These are phyloP conservation scores for Penicillium sp. DNA, from an alignment of 2,329 filamentous ascomycete genomes.

Conservation along the genomic window DNA sequence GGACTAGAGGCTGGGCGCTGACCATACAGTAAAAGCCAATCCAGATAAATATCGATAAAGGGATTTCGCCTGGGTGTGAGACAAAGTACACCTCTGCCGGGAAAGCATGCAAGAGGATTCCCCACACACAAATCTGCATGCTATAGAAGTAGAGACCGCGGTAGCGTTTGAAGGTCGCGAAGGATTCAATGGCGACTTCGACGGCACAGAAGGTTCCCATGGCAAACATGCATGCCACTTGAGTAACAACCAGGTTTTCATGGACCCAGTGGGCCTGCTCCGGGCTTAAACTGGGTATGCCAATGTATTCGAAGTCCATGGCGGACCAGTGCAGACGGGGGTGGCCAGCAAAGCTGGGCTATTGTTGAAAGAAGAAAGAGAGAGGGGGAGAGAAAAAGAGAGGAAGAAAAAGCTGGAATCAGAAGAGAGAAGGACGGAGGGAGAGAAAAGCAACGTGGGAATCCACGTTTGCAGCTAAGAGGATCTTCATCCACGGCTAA, in stretches of 20 bases:
- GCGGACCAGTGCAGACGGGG: background rate
- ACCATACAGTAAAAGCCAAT: slow-evolving; percentile 49
- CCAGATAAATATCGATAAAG: slow-evolving; percentile 13
- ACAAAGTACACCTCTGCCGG: slow-evolving; percentile 31
- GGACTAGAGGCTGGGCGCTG: slow-evolving; percentile 48
- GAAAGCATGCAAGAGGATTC: slow-evolving; percentile 42
- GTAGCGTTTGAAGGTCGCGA: slow-evolving; percentile 47
- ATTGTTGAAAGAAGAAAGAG: background rate
- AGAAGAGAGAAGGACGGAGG: background rate
- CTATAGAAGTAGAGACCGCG: slow-evolving; percentile 52
- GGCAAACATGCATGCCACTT: slow-evolving; percentile 16
- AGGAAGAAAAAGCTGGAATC: background rate
- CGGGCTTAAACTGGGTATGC: slow-evolving; percentile 6
- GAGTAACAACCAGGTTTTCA: slow-evolving; percentile 7
- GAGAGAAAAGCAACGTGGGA: too few relatives aligned
- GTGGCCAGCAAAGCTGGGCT: background rate
- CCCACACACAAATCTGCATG: slow-evolving; percentile 42
- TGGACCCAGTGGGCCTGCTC: slow-evolving; percentile 3
- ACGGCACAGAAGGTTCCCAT: slow-evolving; percentile 43
- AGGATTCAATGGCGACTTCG: slow-evolving; percentile 47
- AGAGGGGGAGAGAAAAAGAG: background rate
- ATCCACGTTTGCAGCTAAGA: background rate
- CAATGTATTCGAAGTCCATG: slow-evolving; percentile 8
- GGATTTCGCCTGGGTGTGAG: background rate
- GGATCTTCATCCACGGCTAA: background rate